Base-by-base conservation (phyloP, 306 rosid genomes). In the Trifolium fragiferum region DNA sequence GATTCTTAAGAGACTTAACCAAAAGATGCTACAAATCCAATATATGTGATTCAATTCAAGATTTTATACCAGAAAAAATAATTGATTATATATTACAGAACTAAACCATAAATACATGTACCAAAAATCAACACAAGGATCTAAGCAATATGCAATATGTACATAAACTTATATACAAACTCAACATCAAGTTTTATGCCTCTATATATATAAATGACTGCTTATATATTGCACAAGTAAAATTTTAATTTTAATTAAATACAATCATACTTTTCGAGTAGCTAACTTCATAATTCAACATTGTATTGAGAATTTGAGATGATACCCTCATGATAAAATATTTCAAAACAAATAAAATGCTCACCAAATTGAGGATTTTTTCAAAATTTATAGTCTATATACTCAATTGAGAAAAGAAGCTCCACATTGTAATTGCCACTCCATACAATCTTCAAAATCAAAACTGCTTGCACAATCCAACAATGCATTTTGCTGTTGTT, bases 381-480 rank as follows among this genome's bases (percentile, higher is more conserved):
- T 71, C 58, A 79, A 84, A 86, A 76, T 19, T 76, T 18, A 41
- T n/a, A 21, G 33, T 20, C n/a, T 65, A 70, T 40, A 73, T 19
- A 44, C 54, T 86, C 85, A 90, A 82, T 75, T 83, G 80, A 84
- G 80, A 82, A 75, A 90, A 33, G 96, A 82, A 73, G 87, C 84
- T 78, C 90, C 84, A 71, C 97, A 89, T 82, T 93, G 96, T 89
- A 86, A 40, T 74, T 90, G 93, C 98, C 98, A 93, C 68, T 90
- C 95, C 91, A 87, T 67, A 74, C 98, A 93, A 66, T 90, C 96
- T 78, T 93, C 96, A 33, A 89, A 86, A 83, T 93, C 98, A 40
- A 93, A 93, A 82, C 98, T 93, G 85, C 93, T 86, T 0, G 97
- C 92, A 44, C 97, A 93, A 76, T 93, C 98, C 73, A 93, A 78